phyloP scores from a whole-genome alignment of 2,329 filamentous ascomycete genomes.

The Blastomyces parvus region DNA sequence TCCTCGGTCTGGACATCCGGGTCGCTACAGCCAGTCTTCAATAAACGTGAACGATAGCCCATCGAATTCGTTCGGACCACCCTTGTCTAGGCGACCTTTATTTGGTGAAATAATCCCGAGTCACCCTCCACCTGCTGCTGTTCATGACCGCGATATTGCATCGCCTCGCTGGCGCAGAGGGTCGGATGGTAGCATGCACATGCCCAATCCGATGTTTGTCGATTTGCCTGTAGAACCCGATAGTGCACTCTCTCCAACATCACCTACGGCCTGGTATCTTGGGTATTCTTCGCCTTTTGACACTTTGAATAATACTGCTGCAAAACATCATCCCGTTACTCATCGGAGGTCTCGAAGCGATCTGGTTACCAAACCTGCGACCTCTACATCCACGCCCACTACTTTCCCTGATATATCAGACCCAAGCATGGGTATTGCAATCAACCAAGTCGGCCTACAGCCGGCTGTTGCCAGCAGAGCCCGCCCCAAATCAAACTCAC shows the following conservation, averaged over 20 bases:
- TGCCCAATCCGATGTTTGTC: conserved; percentile 37
- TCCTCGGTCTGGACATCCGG: conserved; percentile 1
- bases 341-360: conserved; percentile 49
- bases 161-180: conserved; percentile 49
- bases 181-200: conserved; percentile 60
- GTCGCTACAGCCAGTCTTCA: conserved; percentile 5
- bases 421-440: conserved; percentile 29
- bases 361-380: conserved; percentile 36
- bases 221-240: conserved; percentile 28
- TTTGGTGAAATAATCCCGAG: conserved; percentile 66
- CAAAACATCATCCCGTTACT: conserved; percentile 12
- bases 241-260: conserved; percentile 50
- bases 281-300: conserved; percentile 38
- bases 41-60: background rate
- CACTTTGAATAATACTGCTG: conserved; percentile 26
- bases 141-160: conserved; percentile 52
- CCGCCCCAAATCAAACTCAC: conserved; percentile 15
- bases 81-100: conserved; percentile 46
- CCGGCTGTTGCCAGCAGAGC: conserved; percentile 12
- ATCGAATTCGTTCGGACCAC: conserved; percentile 1
- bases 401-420: conserved; percentile 24
- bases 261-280: conserved; percentile 58
- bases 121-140: conserved; percentile 29
- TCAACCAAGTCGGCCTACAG: conserved; percentile 20
- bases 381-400: conserved; percentile 16